phyloP scores from a whole-genome alignment of 1,284 basidiomycete species.

The Spongispora temasekensis region DNA sequence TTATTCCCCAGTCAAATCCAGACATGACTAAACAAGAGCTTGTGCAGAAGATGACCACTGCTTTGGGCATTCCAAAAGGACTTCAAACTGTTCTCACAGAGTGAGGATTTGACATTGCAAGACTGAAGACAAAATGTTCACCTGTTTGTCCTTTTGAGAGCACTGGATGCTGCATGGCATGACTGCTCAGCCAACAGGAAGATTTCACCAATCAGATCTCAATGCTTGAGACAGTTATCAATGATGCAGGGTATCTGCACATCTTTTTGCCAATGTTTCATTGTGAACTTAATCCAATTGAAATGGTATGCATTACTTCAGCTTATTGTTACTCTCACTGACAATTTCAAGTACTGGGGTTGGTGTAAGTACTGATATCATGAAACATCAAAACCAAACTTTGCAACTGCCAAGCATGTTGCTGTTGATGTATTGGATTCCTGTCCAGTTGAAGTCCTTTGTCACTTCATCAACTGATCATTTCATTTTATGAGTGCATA shows the following conservation, averaged over 20 bases:
- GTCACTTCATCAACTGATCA: neutral
- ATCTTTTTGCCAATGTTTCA: neutral
- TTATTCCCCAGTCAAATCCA: neutral
- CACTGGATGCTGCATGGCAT: neutral
- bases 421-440: neutral
- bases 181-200: neutral
- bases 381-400: neutral
- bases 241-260: neutral
- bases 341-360: neutral
- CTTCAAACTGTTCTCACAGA: neutral
- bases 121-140: neutral
- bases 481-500: neutral
- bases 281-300: neutral
- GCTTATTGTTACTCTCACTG: neutral
- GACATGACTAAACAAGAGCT: neutral
- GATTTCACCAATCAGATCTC: neutral
- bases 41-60: neutral
- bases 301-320: neutral
- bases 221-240: constrained; percentile 28
- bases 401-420: neutral
- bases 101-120: neutral
- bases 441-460: neutral
- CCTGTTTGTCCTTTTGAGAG: neutral
- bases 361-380: neutral
- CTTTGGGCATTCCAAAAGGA: neutral